phyloP scores from a whole-genome alignment of 495 filamentous ascomycete genomes.

The Xylaria bambusicola region DNA sequence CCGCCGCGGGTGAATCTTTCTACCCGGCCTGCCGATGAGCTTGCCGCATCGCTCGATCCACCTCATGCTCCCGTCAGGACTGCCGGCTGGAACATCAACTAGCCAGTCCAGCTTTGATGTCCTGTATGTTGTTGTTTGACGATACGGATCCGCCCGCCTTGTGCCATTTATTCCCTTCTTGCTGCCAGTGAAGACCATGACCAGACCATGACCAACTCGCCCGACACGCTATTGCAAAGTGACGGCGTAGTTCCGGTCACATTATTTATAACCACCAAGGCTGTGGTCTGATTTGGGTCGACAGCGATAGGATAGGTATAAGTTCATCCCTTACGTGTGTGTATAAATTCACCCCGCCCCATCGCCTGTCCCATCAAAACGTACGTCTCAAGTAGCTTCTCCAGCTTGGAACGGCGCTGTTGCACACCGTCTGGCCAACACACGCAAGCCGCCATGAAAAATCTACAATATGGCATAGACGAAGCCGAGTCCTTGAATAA shows the following conservation, averaged over 20 bases:
- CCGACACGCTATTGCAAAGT: background rate
- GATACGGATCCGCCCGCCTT: background rate
- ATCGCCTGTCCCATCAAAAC: no score
- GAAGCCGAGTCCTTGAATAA: constrained; percentile 26
- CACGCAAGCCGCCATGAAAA: constrained; percentile 12
- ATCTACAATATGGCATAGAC: constrained; percentile 13
- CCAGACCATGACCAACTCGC: background rate
- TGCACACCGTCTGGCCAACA: no score
- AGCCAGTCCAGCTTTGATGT: background rate
- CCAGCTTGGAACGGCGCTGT: no score
- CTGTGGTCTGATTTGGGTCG: background rate
- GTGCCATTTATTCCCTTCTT: background rate
- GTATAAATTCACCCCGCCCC: background rate
- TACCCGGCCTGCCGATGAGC: constrained; percentile 26
- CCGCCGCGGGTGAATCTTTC: constrained; percentile 27
- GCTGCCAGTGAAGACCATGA: background rate
- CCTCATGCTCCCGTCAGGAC: background rate
- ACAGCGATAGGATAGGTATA: constrained; percentile 5
- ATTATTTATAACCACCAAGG: constrained; percentile 7
- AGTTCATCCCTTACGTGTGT: background rate
- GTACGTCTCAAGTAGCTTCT: no score
- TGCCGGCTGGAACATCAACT: no score
- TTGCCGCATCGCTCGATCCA: constrained; percentile 26
- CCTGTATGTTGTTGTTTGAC: background rate
- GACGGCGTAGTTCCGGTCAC: constrained; percentile 6